Conservation (phyloP, 495 filamentous ascomycete genomes). For the Neurospora africana region DNA sequence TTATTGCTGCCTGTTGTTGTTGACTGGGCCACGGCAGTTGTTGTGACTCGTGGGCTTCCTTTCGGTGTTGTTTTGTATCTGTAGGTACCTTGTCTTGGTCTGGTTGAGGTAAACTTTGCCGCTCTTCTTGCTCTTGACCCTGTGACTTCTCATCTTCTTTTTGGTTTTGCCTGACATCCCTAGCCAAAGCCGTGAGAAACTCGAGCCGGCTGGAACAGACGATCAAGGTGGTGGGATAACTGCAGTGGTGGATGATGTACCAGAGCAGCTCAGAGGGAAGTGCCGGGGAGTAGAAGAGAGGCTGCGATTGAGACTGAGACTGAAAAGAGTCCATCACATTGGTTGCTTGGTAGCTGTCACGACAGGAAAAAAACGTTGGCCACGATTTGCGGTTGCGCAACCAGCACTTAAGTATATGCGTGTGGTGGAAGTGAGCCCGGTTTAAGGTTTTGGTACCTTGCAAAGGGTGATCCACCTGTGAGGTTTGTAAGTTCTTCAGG, state of each 20-base stretch:
- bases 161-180: slow-evolving; percentile 14
- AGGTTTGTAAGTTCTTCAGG: not conserved
- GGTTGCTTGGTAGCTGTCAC: not conserved
- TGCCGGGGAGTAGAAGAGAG: slow-evolving; percentile 39
- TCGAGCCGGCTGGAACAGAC: slow-evolving; percentile 56
- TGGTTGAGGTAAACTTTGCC: not conserved
- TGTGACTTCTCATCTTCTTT: not conserved
- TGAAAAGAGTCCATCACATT: not conserved
- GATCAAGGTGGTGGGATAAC: slow-evolving; percentile 49
- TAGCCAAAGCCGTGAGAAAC: slow-evolving; percentile 45
- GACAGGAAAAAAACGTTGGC: not conserved
- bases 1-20: not conserved
- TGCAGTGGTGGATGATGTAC: slow-evolving; percentile 47
- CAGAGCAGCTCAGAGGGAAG: slow-evolving; percentile 51
- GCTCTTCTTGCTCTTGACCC: not conserved
- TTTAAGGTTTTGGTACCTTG: not conserved
- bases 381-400: not conserved
- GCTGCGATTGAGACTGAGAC: slow-evolving; percentile 9
- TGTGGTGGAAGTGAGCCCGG: not conserved
- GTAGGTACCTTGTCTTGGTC: not conserved
- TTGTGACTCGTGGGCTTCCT: not conserved
- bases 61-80: not conserved
- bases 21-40: not conserved
- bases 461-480: not conserved
- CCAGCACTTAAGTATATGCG: not conserved